Evolutionary conservation across 257 asterid species (phyloP).

Genomic region (Penstemon davidsonii): DNA sequence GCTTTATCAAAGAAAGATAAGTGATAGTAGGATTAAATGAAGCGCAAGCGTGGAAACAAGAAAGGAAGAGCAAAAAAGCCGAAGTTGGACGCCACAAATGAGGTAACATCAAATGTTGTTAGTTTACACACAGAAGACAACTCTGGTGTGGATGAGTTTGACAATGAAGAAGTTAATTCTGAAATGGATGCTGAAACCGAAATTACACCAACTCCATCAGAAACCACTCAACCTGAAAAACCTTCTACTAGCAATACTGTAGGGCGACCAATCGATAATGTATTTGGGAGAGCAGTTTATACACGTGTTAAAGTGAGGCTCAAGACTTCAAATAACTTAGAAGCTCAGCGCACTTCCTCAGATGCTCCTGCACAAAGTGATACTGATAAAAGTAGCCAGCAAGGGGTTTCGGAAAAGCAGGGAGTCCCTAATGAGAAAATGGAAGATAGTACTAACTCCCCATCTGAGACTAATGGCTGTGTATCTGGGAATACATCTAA

Average conservation of each 20-base stretch:
- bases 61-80: conserved; percentile 71
- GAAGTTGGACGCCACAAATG: conserved; percentile 43
- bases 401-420: conserved; percentile 57
- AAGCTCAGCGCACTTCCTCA: conserved; percentile 52
- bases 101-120: conserved; percentile 50
- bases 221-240: conserved; percentile 44
- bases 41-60: conserved; percentile 76
- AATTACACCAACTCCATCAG: conserved; percentile 51
- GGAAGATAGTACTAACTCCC: conserved; percentile 87
- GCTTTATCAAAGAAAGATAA: conserved; percentile 13
- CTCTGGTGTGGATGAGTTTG: conserved; percentile 57
- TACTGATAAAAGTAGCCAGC: conserved; percentile 68
- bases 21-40: conserved; percentile 43
- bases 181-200: conserved; percentile 65
- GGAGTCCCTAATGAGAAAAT: conserved; percentile 51
- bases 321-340: conserved; percentile 72
- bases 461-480: conserved; percentile 62
- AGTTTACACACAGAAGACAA: conserved; percentile 50
- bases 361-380: conserved; percentile 68
- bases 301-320: conserved; percentile 88
- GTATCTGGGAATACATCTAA: conserved; percentile 43
- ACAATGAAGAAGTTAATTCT: conserved; percentile 68
- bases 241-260: conserved; percentile 23
- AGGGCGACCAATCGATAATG: conserved; percentile 47
- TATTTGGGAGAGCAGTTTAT: conserved; percentile 60